Evolutionary conservation across 1,284 basidiomycete genomes (phyloP), one percentile per base, ranked within the genome.

Genomic region (Malassezia psittaci): DNA sequence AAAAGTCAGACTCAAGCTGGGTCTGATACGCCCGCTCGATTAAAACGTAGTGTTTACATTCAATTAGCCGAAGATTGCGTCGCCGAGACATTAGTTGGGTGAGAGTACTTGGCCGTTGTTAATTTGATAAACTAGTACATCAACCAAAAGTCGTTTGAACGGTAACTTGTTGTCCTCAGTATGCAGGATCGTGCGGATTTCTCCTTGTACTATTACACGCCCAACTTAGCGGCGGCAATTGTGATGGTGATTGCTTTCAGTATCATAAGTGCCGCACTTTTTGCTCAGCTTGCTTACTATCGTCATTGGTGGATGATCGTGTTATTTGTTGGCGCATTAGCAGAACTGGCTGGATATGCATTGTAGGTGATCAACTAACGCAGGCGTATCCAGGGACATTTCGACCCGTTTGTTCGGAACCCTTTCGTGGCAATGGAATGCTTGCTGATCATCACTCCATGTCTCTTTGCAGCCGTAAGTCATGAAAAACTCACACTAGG

Each of bases 391-490:
- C 48, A 48, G 29, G 63, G 64, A 9, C 64, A 63, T 50, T 51
- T 21, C 37, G 12, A 64, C 4, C 46, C 60, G 1, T 24, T 15
- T n/a, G 12, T 41, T 4, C 47, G 49, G 13, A 48, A 65, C 32
- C 36, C 53, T 15, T 66, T 65, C 45, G 65, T 59, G 16, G 64
- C 61, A 13, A 65, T 63, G 49, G 58, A 63, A 51, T 48, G 46
- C 29, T 52, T 67, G 8, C 43, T 65, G 4, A 62, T 67, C 24
- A 39, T 67, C 13, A 67, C 63, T 1, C 65, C 65, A 1, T 64
- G 60, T 34, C 45, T 67, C 13, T 63, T 67, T 50, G 65, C 61
- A 16, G 65, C 65, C 2, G 55, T 57, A 41, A n/a, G 51, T 47
- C 13, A 19, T 21, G 16, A 18, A 3, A 19, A 21, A 5, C 42